Conservation (phyloP, 192 early-diverging fungal species). For the Backusella circina region DNA sequence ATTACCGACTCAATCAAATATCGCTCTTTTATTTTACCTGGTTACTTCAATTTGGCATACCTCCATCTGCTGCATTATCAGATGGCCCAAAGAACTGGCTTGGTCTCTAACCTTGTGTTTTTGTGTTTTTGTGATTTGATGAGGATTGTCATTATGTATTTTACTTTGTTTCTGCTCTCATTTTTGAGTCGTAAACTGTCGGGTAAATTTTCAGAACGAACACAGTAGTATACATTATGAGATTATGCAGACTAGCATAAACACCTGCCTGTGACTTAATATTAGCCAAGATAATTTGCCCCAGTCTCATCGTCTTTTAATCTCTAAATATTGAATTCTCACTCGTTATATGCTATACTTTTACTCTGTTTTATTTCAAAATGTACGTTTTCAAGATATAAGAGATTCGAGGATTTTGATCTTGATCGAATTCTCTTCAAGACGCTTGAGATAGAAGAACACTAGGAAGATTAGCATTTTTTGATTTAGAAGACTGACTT, state of each 20-base stretch:
- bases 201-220: slow-evolving; percentile 18
- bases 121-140: neutral
- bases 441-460: neutral
- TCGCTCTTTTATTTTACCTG: slow-evolving; percentile 20
- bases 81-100: neutral
- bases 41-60: neutral
- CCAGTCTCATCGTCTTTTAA: neutral
- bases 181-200: slow-evolving; percentile 9
- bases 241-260: neutral
- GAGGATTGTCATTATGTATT: neutral
- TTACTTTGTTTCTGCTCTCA: slow-evolving; percentile 21
- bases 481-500: too few species aligned
- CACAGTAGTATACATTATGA: slow-evolving; percentile 16
- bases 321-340: neutral
- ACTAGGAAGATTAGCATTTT: neutral
- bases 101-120: neutral
- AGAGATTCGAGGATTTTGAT: neutral
- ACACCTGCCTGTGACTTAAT: neutral
- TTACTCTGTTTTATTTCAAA: neutral
- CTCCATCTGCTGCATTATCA: slow-evolving; percentile 14
- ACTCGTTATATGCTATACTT: too few species aligned
- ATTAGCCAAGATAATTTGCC: neutral
- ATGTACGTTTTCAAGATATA: neutral
- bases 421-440: neutral
- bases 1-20: neutral